Conservation (phyloP, 2,329 filamentous ascomycete species). For the Penicillium sp. region DNA sequence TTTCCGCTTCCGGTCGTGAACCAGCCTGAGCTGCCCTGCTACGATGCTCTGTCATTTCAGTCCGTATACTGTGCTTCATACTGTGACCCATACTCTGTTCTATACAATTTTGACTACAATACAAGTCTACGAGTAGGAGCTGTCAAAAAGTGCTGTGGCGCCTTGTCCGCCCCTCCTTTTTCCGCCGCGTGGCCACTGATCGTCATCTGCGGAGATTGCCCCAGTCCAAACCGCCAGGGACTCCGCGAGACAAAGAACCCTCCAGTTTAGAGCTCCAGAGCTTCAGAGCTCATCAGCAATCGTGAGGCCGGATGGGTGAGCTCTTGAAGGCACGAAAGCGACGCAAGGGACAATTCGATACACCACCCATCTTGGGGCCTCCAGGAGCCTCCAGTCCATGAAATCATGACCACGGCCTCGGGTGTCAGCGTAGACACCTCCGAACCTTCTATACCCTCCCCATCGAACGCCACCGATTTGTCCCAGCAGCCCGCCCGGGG, state of each 20-base stretch:
- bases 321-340: conserved; percentile 14
- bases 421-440: conserved; percentile 29
- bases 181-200: conserved; percentile 24
- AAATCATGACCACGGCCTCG: conserved; percentile 35
- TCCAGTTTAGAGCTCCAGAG: neutral
- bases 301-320: conserved; percentile 21
- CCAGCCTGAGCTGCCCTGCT: too few relatives aligned
- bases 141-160: neutral
- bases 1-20: neutral
- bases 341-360: conserved; percentile 16
- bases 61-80: too few relatives aligned
- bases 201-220: conserved; percentile 23
- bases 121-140: too few relatives aligned
- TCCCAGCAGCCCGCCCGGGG: conserved; percentile 6
- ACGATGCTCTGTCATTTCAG: too few relatives aligned
- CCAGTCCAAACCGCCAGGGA: conserved; percentile 12
- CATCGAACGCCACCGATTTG: conserved; percentile 12
- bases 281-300: neutral
- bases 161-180: conserved; percentile 23
- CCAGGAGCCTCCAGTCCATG: conserved; percentile 16
- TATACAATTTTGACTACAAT: too few relatives aligned
- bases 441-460: conserved; percentile 23
- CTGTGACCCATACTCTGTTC: too few relatives aligned
- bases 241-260: neutral
- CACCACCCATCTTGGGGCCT: conserved; percentile 1